These are phyloP conservation scores for Astrephomene gubernaculifera DNA, from an alignment of 139 green algal genomes.

Conservation along the genomic window DNA sequence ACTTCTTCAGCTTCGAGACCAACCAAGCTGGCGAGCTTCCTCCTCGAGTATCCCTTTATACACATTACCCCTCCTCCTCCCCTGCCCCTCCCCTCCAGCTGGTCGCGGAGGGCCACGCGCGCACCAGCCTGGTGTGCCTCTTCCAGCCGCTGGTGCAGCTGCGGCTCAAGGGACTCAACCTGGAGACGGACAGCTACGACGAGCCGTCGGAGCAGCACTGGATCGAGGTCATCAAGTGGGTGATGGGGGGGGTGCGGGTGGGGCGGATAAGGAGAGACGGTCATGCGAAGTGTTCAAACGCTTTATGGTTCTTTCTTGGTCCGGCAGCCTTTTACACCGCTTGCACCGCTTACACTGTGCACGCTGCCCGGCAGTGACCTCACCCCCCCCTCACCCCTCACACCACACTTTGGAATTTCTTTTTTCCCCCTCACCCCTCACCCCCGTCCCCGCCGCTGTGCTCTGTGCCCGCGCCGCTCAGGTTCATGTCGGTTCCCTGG, in stretches of 20 bases:
- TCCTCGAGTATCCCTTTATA: too few relatives aligned
- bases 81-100: background rate
- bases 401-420: background rate
- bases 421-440: background rate
- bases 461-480: background rate
- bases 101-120: background rate
- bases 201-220: constrained; percentile 36
- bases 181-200: background rate
- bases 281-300: background rate
- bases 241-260: background rate
- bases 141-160: constrained; percentile 33
- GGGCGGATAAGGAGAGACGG: background rate
- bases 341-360: too few relatives aligned
- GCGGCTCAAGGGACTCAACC: constrained; percentile 38
- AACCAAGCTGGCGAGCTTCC: too few relatives aligned
- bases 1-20: too few relatives aligned
- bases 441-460: background rate
- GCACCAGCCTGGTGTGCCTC: constrained; percentile 11
- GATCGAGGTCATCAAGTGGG: constrained; percentile 29
- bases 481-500: constrained; percentile 13
- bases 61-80: background rate
- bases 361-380: too few relatives aligned
- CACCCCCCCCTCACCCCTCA: background rate
- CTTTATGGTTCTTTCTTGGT: too few relatives aligned
- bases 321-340: too few relatives aligned